Conservation (phyloP, 2,329 filamentous ascomycete species). For the Septoria linicola region DNA sequence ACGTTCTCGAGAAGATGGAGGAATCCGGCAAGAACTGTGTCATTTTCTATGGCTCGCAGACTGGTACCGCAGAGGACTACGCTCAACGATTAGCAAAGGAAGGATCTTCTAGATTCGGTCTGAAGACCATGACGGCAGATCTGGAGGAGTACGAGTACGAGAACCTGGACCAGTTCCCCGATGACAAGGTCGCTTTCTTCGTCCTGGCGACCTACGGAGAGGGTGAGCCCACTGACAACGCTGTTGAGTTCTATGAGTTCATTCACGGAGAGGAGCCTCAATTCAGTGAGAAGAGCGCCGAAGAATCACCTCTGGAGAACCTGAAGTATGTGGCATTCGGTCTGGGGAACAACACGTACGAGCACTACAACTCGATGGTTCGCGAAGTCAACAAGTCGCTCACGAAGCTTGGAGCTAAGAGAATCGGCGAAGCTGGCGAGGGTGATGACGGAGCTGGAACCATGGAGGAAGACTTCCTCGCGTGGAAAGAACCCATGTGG, state of each 20-base stretch:
- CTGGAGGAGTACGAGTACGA: slow-evolving; percentile 97
- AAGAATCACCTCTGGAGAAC: slow-evolving; percentile 72
- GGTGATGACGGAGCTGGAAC: slow-evolving; percentile 97
- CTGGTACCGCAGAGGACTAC: slow-evolving; percentile 97
- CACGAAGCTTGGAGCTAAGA: slow-evolving; percentile 75
- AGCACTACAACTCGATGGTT: slow-evolving; percentile 99
- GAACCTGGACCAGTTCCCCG: slow-evolving; percentile 82
- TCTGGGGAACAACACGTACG: slow-evolving; percentile 98
- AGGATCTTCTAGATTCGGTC: slow-evolving; percentile 89
- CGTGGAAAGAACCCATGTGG: slow-evolving; percentile 99
- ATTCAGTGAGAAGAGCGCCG: slow-evolving; percentile 69
- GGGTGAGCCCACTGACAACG: slow-evolving; percentile 97
- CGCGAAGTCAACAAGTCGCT: slow-evolving; percentile 83
- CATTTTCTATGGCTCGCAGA: slow-evolving; percentile 98
- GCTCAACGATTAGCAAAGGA: slow-evolving; percentile 95
- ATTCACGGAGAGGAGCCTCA: slow-evolving; percentile 75
- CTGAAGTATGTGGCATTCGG: slow-evolving; percentile 95
- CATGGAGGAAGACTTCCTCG: slow-evolving; percentile 98
- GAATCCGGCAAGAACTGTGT: slow-evolving; percentile 96
- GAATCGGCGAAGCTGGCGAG: slow-evolving; percentile 86
- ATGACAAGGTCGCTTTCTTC: slow-evolving; percentile 91
- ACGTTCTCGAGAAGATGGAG: slow-evolving; percentile 94
- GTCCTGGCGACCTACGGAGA: slow-evolving; percentile 96
- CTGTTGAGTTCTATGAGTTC: slow-evolving; percentile 98
- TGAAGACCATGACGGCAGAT: slow-evolving; percentile 98